Conservation (phyloP, 2,329 filamentous ascomycete species). For the Aspergillus sp. region DNA sequence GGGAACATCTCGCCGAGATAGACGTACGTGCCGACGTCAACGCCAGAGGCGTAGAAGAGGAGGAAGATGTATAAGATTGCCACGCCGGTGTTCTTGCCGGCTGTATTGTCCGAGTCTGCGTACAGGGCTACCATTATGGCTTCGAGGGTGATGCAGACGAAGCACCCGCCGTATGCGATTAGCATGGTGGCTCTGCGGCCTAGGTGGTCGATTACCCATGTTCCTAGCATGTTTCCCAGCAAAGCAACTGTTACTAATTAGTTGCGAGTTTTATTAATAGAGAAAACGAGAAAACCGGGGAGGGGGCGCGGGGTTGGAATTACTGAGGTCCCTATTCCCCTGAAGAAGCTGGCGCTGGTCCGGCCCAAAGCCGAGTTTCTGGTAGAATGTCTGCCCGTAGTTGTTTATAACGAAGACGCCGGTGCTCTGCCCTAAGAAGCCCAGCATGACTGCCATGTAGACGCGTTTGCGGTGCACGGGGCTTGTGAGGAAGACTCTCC, state of each 20-base stretch:
- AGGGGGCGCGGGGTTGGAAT: too few relatives aligned
- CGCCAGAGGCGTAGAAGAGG: not conserved
- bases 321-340: not conserved
- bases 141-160: not conserved
- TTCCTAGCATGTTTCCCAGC: not conserved
- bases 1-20: not conserved
- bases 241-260: too few relatives aligned
- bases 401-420: not conserved
- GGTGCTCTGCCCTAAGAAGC: not conserved
- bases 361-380: not conserved
- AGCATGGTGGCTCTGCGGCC: not conserved
- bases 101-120: not conserved
- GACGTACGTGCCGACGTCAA: not conserved
- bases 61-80: not conserved
- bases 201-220: not conserved
- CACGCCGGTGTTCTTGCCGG: not conserved
- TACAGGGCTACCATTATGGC: not conserved
- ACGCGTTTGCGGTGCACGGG: not conserved
- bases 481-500: not conserved
- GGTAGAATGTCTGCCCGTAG: not conserved
- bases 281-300: too few relatives aligned
- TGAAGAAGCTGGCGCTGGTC: not conserved
- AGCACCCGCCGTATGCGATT: not conserved
- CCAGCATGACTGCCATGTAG: not conserved
- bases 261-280: too few relatives aligned